Evolutionary conservation across 257 asterid genomes (phyloP).

Genomic region (Nyctanthes arbortristis): DNA sequence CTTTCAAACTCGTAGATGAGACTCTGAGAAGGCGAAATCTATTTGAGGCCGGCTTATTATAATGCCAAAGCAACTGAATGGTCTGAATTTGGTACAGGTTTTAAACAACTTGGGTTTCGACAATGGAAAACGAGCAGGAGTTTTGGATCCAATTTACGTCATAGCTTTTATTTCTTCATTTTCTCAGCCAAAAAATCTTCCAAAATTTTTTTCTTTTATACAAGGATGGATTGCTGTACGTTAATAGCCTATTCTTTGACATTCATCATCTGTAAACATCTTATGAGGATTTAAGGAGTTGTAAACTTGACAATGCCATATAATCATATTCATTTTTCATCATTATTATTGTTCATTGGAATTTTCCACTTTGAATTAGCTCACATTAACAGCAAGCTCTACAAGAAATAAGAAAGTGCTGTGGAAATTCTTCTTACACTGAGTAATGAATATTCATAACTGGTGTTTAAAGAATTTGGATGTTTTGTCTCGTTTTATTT

Average conservation of each 20-base stretch:
- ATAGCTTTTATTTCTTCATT: constrained; percentile 6
- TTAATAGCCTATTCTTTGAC: constrained; percentile 11
- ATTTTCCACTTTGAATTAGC: no score
- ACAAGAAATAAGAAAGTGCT: no score
- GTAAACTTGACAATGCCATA: no score
- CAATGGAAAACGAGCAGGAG: constrained; percentile 7
- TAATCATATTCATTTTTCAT: not conserved
- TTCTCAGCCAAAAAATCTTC: constrained; percentile 20
- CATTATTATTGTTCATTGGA: not conserved
- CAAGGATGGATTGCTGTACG: constrained; percentile 25
- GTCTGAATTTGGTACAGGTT: constrained; percentile 17
- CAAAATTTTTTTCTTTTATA: constrained; percentile 3
- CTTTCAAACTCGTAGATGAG: constrained; percentile 97
- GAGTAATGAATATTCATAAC: no score
- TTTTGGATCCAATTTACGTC: constrained; percentile 9
- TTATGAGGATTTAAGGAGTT: not conserved
- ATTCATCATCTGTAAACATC: constrained; percentile 40
- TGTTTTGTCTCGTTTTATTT: no score
- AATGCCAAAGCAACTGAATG: constrained; percentile 26
- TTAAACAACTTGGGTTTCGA: constrained; percentile 19
- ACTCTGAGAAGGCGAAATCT: constrained; percentile 93
- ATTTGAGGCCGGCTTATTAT: constrained; percentile 91
- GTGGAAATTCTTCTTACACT: no score
- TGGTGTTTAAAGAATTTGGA: no score
- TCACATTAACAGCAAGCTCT: no score